A percentile compares a stretch with the other conserved stretches of the same genome.
phyloP scores from a whole-genome alignment of 2,329 filamentous ascomycete genomes.

The Aureobasidium sp. region DNA sequence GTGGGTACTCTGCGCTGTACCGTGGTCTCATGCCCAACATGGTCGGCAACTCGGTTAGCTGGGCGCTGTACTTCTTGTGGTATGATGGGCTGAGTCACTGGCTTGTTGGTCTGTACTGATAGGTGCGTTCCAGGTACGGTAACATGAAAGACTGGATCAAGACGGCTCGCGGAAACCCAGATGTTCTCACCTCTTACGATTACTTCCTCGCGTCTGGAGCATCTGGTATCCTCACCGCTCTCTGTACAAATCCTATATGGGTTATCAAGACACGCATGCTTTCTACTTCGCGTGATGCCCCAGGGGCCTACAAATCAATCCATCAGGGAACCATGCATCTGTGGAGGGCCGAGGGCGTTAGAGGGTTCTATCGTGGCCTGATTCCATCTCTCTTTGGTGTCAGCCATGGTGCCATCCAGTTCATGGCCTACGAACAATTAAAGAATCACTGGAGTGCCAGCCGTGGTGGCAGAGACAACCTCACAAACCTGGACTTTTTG shows the following conservation, averaged over 20 bases:
- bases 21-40: constrained; percentile 86
- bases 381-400: constrained; percentile 78
- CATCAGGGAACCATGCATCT: constrained; percentile 62
- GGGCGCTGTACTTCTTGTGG: constrained; percentile 86
- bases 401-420: constrained; percentile 88
- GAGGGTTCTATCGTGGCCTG: constrained; percentile 83
- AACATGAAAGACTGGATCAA: constrained; percentile 52
- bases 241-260: constrained; percentile 93
- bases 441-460: constrained; percentile 52
- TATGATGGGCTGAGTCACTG: constrained; percentile 12
- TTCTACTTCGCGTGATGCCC: constrained; percentile 65
- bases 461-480: constrained; percentile 33
- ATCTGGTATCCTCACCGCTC: constrained; percentile 66
- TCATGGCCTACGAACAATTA: constrained; percentile 82
- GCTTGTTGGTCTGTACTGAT: not conserved
- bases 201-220: constrained; percentile 72
- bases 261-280: constrained; percentile 98
- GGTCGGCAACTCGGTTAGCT: constrained; percentile 80
- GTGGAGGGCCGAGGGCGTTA: constrained; percentile 61
- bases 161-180: constrained; percentile 31
- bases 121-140: constrained; percentile 38
- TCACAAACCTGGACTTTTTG: constrained; percentile 72
- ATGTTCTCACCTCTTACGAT: constrained; percentile 55
- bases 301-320: constrained; percentile 77
- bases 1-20: constrained; percentile 65